These are phyloP conservation scores for Hysterium pulicare DNA, from an alignment of 2,329 filamentous ascomycete species.

Conservation along the genomic window DNA sequence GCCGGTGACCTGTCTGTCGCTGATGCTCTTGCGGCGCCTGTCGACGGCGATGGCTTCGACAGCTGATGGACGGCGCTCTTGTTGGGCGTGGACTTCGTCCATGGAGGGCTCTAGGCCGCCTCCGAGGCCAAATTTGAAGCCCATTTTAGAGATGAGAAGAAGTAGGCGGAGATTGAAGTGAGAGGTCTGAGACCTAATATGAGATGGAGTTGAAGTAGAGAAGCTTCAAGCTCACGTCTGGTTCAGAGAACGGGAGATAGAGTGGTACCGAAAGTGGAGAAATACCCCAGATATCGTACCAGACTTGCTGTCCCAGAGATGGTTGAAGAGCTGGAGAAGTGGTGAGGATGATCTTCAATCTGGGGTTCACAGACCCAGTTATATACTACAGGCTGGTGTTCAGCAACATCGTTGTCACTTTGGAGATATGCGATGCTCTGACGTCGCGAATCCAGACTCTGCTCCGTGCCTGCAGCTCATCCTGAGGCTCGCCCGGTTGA, in stretches of 20 bases:
- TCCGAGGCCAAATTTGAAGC: conserved; percentile 15
- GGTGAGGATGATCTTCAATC: not conserved
- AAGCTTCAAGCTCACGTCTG: not conserved
- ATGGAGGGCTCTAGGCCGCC: conserved; percentile 31
- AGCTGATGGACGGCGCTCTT: conserved; percentile 33
- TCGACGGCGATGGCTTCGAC: conserved; percentile 31
- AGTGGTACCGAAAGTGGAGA: conserved; percentile 1
- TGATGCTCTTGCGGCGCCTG: conserved; percentile 31
- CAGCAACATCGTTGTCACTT: no score
- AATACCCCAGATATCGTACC: not conserved
- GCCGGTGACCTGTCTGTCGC: conserved; percentile 33
- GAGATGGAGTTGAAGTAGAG: not conserved
- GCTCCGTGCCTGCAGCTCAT: no score
- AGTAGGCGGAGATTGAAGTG: not conserved
- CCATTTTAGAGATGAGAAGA: conserved; percentile 7
- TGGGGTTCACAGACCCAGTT: not conserved
- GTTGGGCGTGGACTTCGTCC: conserved; percentile 35
- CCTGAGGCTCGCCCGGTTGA: no score
- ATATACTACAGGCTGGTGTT: no score
- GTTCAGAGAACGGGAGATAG: not conserved
- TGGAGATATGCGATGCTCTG: no score
- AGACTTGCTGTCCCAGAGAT: not conserved
- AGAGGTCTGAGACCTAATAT: not conserved
- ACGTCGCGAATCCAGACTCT: no score
- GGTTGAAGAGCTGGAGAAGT: not conserved